These are phyloP conservation scores for Colletotrichum sp. DNA, from an alignment of 2,329 filamentous ascomycete species.

Conservation along the genomic window DNA sequence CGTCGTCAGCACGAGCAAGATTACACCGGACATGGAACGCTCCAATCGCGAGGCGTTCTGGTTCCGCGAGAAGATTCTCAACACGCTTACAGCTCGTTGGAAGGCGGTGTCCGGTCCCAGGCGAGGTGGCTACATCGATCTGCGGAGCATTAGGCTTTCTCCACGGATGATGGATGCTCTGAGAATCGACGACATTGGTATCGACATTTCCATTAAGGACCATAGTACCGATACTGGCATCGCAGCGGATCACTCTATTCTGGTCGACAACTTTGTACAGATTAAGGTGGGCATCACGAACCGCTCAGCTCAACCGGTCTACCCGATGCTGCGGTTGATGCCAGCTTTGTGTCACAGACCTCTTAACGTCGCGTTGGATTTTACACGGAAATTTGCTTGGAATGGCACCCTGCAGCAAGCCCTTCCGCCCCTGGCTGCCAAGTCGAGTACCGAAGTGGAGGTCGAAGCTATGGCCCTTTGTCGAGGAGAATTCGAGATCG, in stretches of 20 bases:
- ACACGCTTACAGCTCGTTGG: conserved; percentile 75
- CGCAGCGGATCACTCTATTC: conserved; percentile 30
- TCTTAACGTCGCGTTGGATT: conserved; percentile 75
- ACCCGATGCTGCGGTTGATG: conserved; percentile 76
- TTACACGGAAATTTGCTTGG: conserved; percentile 83
- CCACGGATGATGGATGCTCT: conserved; percentile 83
- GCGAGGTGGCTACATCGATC: conserved; percentile 73
- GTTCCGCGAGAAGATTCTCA: conserved; percentile 84
- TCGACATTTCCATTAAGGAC: conserved; percentile 63
- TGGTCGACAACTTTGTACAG: conserved; percentile 69
- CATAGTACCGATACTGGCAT: conserved; percentile 18
- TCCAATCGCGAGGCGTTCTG: conserved; percentile 85
- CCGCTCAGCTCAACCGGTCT: conserved; percentile 69
- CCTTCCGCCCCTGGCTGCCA: conserved; percentile 66
- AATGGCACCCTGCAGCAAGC: conserved; percentile 82
- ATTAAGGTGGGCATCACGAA: conserved; percentile 78
- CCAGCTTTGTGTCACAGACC: conserved; percentile 78
- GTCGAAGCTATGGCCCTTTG: conserved; percentile 79
- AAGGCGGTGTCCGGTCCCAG: conserved; percentile 55
- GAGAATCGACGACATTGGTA: conserved; percentile 78
- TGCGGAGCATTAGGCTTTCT: conserved; percentile 76
- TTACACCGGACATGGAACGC: conserved; percentile 80
- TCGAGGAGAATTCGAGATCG: conserved; percentile 82
- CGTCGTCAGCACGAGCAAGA: conserved; percentile 81
- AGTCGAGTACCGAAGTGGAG: conserved; percentile 62